phyloP scores from a whole-genome alignment of 495 filamentous ascomycete species.

The Margaritispora aquatica region DNA sequence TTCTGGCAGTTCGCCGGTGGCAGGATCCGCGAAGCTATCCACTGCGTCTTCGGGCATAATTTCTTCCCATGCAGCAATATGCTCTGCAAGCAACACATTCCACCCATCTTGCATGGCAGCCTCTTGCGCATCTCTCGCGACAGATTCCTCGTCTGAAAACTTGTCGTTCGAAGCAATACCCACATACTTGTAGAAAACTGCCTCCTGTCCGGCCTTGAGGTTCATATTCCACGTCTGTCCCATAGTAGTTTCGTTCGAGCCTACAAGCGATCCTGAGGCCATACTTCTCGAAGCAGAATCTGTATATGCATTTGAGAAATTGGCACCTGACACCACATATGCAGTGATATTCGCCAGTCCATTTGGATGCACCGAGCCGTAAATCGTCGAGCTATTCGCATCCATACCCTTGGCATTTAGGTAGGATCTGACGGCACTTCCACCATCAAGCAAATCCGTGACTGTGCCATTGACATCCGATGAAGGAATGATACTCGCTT shows the following conservation, averaged over 20 bases:
- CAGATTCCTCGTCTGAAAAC: conserved; percentile 32
- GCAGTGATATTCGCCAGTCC: conserved; percentile 43
- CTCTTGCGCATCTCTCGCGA: conserved; percentile 36
- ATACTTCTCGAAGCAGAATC: conserved; percentile 28
- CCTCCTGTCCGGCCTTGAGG: conserved; percentile 31
- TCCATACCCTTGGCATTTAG: conserved; percentile 37
- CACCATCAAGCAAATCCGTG: conserved; percentile 49
- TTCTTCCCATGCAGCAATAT: conserved; percentile 38
- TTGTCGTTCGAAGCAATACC: conserved; percentile 49
- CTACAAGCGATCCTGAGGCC: conserved; percentile 29
- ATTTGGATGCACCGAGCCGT: conserved; percentile 42
- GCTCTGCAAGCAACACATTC: conserved; percentile 32
- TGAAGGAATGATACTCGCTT: conserved; percentile 38
- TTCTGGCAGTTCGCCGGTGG: conserved; percentile 51
- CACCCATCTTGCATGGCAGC: conserved; percentile 35
- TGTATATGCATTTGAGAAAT: conserved; percentile 26
- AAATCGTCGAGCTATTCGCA: conserved; percentile 34
- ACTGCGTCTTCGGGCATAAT: conserved; percentile 49
- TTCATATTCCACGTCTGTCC: conserved; percentile 40
- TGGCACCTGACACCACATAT: conserved; percentile 43
- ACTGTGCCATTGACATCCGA: conserved; percentile 36
- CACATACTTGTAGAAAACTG: conserved; percentile 43
- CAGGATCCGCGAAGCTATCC: conserved; percentile 52
- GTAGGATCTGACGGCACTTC: conserved; percentile 42
- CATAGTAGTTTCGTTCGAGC: conserved; percentile 41